A percentile compares a stretch with the other conserved stretches of the same genome.
These are phyloP conservation scores for Fusarium sambucinum DNA, from an alignment of 2,329 filamentous ascomycete species.

Conservation along the genomic window DNA sequence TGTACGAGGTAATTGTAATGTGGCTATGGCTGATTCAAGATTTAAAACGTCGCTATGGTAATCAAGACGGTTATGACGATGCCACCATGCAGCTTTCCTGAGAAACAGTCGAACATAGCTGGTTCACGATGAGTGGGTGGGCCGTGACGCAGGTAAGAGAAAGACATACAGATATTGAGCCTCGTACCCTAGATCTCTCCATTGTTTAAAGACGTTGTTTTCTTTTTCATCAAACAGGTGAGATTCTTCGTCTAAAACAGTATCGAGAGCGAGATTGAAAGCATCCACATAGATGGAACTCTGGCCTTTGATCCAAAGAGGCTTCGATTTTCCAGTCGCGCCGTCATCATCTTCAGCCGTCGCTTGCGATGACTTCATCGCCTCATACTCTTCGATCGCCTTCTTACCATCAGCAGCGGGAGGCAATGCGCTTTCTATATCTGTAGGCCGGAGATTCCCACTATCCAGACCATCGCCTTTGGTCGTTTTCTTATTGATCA, in stretches of 20 bases:
- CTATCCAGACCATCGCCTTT: conserved; percentile 35
- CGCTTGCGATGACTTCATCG: conserved; percentile 68
- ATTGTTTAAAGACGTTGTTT: conserved; percentile 79
- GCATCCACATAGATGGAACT: conserved; percentile 97
- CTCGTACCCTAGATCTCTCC: conserved; percentile 81
- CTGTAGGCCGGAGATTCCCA: conserved; percentile 46
- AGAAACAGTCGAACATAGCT: conserved; percentile 94
- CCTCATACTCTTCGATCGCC: conserved; percentile 84
- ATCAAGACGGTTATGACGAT: conserved; percentile 79
- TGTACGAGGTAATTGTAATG: conserved; percentile 68
- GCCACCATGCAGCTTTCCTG: conserved; percentile 91
- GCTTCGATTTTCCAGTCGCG: conserved; percentile 56
- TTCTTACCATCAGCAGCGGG: conserved; percentile 74
- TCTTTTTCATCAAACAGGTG: conserved; percentile 89
- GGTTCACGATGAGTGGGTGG: conserved; percentile 22
- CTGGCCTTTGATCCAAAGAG: conserved; percentile 76
- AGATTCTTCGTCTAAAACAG: conserved; percentile 87
- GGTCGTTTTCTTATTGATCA: conserved; percentile 31
- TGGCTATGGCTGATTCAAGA: conserved; percentile 72
- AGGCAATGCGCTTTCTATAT: conserved; percentile 71
- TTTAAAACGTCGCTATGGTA: conserved; percentile 89
- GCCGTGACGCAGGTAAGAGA: neutral
- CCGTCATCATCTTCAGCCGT: conserved; percentile 48
- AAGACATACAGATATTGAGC: conserved; percentile 84
- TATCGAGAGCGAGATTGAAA: conserved; percentile 92